A percentile compares a stretch with the other conserved stretches of the same genome.
Conservation (phyloP, 768 basidiomycete species). For the Trametes maxima region DNA sequence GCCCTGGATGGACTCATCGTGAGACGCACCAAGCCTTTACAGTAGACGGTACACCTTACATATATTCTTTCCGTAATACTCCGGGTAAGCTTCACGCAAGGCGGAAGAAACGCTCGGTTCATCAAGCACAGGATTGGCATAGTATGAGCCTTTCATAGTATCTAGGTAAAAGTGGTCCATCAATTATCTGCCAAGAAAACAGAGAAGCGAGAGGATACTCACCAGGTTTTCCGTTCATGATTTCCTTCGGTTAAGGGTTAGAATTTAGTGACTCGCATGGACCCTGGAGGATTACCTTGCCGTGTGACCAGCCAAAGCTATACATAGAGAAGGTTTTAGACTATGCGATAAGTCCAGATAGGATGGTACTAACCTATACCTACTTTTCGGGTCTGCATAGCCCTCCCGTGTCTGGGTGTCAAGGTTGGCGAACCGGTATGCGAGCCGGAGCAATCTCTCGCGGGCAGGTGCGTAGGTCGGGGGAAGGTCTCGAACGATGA, state of each 20-base stretch:
- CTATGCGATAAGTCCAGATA: neutral
- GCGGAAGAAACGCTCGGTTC: constrained; percentile 58
- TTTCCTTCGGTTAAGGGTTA: constrained; percentile 56
- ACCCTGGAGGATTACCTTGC: too few species aligned
- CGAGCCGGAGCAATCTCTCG: constrained; percentile 70
- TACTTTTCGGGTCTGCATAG: constrained; percentile 70
- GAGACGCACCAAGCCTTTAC: too few species aligned
- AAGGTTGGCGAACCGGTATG: constrained; percentile 75
- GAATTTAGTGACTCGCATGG: too few species aligned
- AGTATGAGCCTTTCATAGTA: constrained; percentile 89
- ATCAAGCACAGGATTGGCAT: constrained; percentile 84
- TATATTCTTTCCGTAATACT: constrained; percentile 88
- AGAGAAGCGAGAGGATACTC: constrained; percentile 9
- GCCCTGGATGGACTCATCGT: constrained; percentile 51
- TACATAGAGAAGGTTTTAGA: neutral
- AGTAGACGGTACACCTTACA: constrained; percentile 49
- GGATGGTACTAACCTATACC: constrained; percentile 61
- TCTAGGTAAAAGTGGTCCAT: constrained; percentile 45
- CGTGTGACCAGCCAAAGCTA: constrained; percentile 98
- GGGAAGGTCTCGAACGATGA: constrained; percentile 84
- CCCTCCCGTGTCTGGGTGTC: constrained; percentile 68
- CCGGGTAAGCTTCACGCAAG: constrained; percentile 62
- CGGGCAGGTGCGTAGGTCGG: constrained; percentile 60
- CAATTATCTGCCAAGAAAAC: neutral
- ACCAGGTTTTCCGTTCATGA: constrained; percentile 95